Evolutionary conservation across 2,329 filamentous ascomycete genomes (phyloP), one percentile per base, ranked within the genome.

Genomic region (Immersiporthe knoxdaviesiana): DNA sequence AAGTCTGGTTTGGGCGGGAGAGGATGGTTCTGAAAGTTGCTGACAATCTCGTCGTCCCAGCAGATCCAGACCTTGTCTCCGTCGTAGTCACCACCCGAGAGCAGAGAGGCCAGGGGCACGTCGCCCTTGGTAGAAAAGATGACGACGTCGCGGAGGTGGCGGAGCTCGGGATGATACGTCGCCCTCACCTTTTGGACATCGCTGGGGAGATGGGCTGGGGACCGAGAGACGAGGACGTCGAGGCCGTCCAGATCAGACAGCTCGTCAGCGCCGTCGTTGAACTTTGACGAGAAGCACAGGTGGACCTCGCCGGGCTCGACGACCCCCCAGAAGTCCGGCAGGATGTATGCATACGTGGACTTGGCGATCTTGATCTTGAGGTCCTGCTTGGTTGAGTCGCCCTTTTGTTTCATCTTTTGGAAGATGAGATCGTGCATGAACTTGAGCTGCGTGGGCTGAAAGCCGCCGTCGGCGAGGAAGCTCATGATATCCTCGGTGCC

Each of bases 1-100:
- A 71, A 67, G 11, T 67, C 64, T 16, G 67, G 67, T 21, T 65
- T 64, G 0, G 75, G 44, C 0, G 86, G 87, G 12, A 84, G 77
- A 0, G 84, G 81, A 0, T 88, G 86, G 68, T 92, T 93, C 8
- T 75, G 72, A 73, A 95, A 95, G 24, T 88, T 88, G 6, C 81
- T 74, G 0, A 92, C 90, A 3, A 96, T 84, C 0, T 80, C 78
- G 0, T 82, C 80, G 47, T 94, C 91, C 90, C 91, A 95, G 74
- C 90, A 93, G 0, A 93, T 79, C 92, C 91, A 94, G 8, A 91
- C 88, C 21, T 81, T 85, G 72, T 96, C 92, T 0, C 92, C 92
- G 72, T 95, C 92, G 72, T 94, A 95, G 74, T 96, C 92, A 0
- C 92, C 92, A 0, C 92, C 92, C 0, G 92, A 92, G 0, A 95